Evolutionary conservation across 2,329 filamentous ascomycete species (phyloP).

Genomic region (Colletotrichum scovillei): DNA sequence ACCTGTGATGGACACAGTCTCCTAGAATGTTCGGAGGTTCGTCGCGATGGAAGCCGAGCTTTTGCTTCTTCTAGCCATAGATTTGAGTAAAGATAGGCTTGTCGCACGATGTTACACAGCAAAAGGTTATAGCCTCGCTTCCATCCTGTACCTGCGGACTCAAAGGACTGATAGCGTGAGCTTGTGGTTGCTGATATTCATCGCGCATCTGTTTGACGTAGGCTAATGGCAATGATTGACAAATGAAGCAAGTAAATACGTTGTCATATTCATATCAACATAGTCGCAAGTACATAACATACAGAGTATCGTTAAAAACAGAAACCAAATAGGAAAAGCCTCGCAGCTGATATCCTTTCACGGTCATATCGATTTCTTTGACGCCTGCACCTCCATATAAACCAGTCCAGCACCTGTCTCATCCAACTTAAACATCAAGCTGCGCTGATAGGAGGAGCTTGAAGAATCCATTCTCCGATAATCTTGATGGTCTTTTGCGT

Average conservation of each 20-base stretch:
- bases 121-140: too few species aligned
- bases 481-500: slow-evolving; percentile 40
- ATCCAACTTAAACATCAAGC: background rate
- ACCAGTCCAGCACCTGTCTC: background rate
- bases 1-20: too few species aligned
- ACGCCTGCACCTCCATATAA: too few species aligned
- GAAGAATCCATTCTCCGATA: slow-evolving; percentile 43
- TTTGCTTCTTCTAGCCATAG: too few species aligned
- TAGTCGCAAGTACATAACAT: background rate
- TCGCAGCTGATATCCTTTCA: background rate
- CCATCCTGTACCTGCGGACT: too few species aligned
- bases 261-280: background rate
- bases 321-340: background rate
- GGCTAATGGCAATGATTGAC: background rate
- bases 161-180: too few species aligned
- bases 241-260: background rate
- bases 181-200: background rate
- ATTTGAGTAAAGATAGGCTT: too few species aligned
- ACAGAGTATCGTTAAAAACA: background rate
- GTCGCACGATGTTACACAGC: too few species aligned
- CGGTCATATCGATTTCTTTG: background rate
- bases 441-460: slow-evolving; percentile 15
- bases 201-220: background rate
- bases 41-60: too few species aligned
- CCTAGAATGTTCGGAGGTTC: too few species aligned